These are phyloP conservation scores for Perkinsus olseni DNA, from an alignment of 169 alveolate species.

Conservation along the genomic window DNA sequence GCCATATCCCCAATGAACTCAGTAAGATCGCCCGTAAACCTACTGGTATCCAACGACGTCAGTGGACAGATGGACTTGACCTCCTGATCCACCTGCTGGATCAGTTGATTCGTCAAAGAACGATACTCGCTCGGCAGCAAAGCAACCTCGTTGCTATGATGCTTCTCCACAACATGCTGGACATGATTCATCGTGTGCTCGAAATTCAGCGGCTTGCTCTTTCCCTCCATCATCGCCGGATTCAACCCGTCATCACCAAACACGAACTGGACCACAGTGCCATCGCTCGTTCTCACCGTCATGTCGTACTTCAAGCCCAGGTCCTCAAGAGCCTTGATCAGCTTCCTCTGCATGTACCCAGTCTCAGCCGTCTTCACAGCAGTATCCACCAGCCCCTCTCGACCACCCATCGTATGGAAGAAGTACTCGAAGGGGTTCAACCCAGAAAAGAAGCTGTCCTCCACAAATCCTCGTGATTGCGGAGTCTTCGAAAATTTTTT, in stretches of 20 bases:
- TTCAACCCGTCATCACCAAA: conserved; percentile 98
- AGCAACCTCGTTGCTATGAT: background rate
- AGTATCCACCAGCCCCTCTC: conserved; percentile 98
- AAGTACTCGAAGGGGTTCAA: conserved; percentile 93
- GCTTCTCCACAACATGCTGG: background rate
- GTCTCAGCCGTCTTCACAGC: conserved; percentile 99
- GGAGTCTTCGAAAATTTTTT: conserved; percentile 76
- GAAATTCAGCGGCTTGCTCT: conserved; percentile 49
- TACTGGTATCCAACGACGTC: background rate
- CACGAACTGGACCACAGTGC: conserved; percentile 89
- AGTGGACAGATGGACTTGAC: background rate
- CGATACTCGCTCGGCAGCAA: background rate
- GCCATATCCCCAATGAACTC: background rate
- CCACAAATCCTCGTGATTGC: conserved; percentile 93
- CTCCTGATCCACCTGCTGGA: background rate
- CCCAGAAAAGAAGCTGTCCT: conserved; percentile 86
- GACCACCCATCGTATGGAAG: conserved; percentile 99
- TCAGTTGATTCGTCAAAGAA: background rate
- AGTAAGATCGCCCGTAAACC: background rate
- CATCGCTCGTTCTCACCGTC: conserved; percentile 88
- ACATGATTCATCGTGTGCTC: conserved; percentile 52
- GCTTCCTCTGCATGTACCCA: conserved; percentile 97
- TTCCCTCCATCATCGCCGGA: conserved; percentile 71
- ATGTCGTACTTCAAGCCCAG: conserved; percentile 87
- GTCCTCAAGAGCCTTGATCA: conserved; percentile 89